phyloP scores from a whole-genome alignment of 2,329 filamentous ascomycete species.

The Cladosporium phlei region DNA sequence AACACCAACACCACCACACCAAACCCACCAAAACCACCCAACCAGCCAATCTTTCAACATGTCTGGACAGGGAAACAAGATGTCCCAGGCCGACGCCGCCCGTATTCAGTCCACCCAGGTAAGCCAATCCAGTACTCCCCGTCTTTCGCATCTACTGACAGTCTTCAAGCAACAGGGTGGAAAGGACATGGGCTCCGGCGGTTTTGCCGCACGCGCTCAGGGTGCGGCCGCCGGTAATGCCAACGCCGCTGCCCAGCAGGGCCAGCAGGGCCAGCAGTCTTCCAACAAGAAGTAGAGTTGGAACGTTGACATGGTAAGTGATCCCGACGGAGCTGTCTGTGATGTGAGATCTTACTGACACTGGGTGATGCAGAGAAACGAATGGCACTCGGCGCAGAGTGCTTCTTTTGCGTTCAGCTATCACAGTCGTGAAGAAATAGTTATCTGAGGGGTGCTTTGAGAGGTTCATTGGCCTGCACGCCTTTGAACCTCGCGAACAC shows the following conservation, averaged over 20 bases:
- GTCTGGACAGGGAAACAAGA: neutral
- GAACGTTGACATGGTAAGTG: too few relatives aligned
- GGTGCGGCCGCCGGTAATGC: neutral
- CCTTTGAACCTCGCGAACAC: too few relatives aligned
- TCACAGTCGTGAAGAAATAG: too few relatives aligned
- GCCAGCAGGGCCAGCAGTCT: neutral
- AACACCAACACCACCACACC: neutral
- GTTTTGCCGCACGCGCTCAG: conserved; percentile 1
- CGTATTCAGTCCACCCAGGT: neutral
- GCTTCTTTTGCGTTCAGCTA: too few relatives aligned
- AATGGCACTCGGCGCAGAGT: too few relatives aligned
- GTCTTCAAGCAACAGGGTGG: neutral
- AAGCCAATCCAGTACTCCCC: neutral
- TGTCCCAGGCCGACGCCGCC: neutral
- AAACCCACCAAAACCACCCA: neutral
- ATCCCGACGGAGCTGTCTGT: too few relatives aligned
- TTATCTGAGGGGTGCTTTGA: too few relatives aligned
- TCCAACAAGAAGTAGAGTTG: neutral
- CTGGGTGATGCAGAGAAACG: too few relatives aligned
- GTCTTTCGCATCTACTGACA: neutral
- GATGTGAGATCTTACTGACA: too few relatives aligned
- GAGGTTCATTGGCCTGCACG: too few relatives aligned
- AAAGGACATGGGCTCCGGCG: neutral
- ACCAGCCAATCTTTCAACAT: neutral
- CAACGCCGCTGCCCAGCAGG: conserved; percentile 1